Evolutionary conservation across 257 asterid species (phyloP), one percentile per base, ranked within the genome.

Genomic region (Solanum lycopersicoides): DNA sequence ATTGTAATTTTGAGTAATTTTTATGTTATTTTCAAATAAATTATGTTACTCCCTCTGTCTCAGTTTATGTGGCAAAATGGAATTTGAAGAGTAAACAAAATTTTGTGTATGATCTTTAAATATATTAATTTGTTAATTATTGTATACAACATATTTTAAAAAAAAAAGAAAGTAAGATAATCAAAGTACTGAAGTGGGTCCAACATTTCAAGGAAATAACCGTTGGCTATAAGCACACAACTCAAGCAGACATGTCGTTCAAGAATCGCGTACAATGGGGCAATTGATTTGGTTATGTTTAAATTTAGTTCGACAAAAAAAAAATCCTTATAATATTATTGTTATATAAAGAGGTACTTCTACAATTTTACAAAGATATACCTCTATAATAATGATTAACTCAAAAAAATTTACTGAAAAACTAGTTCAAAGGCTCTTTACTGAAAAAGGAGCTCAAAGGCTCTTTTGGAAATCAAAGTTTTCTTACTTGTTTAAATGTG

Each of bases 11-110:
- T 53, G 10, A 53, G 23, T 16, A 53, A 53, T 9, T 18, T 16
- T 53, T 53, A 53, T 10, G 3, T 18, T 0, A 53, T 53, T 53
- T 53, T 53, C 0, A 53, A 53, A 53, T 3, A 53, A 53, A 16
- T 16, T 6, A 53, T 53, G 4, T 18, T 53, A 53, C 0, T 53
- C 0, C 0, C 4, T 53, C 1, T 18, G n/a, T 53, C 63, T 0
- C n/a, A 56, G 7, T 56, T 6, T 56, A 56, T 7, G 63, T 56
- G 11, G 63, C n/a, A 56, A 18, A 18, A 56, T 56, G 0, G 0
- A 56, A 56, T 18, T 56, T 18, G n/a, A 56, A 18, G 63, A 56
- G n/a, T 18, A 18, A 56, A 18, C n/a, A 1, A 56, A 3, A 56
- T 56, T 53, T 53, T 56, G n/a, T 56, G 20, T 56, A 18, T 56